Evolutionary conservation across 306 rosid genomes (phyloP).

Genomic region (Cucurbita ficifolia): DNA sequence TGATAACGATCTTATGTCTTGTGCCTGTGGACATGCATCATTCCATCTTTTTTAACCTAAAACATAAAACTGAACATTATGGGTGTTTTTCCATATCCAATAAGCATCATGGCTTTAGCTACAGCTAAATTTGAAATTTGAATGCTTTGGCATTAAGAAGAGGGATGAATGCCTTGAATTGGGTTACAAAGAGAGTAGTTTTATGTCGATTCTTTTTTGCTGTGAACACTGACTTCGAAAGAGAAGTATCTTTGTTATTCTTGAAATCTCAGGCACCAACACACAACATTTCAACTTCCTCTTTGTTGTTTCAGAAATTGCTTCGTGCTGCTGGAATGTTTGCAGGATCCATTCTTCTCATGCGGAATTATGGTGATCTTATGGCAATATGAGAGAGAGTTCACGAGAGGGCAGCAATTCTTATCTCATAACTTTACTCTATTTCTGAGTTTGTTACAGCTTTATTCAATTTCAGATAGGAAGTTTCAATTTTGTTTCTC

Average conservation of each 20-base stretch:
- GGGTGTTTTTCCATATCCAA: neutral
- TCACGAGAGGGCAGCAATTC: neutral
- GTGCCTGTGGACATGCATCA: neutral
- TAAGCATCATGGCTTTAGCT: neutral
- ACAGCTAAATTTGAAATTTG: neutral
- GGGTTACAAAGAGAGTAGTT: neutral
- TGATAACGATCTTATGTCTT: neutral
- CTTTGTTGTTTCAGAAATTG: conserved; percentile 43
- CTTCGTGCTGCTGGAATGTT: conserved; percentile 67
- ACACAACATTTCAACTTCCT: neutral
- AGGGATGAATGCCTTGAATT: neutral
- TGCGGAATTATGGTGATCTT: conserved; percentile 69
- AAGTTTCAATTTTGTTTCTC: neutral
- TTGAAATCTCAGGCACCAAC: neutral
- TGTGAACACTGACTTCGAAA: neutral
- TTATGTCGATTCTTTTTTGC: neutral
- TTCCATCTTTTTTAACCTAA: neutral
- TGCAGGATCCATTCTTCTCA: conserved; percentile 52
- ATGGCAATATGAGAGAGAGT: conserved; percentile 67
- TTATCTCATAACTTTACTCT: neutral
- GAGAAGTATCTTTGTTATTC: neutral
- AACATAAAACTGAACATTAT: neutral
- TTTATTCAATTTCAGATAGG: neutral
- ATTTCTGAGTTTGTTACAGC: neutral
- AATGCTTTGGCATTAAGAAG: neutral